Conservation (phyloP, 768 basidiomycete genomes). For the Lentinula lateritia region DNA sequence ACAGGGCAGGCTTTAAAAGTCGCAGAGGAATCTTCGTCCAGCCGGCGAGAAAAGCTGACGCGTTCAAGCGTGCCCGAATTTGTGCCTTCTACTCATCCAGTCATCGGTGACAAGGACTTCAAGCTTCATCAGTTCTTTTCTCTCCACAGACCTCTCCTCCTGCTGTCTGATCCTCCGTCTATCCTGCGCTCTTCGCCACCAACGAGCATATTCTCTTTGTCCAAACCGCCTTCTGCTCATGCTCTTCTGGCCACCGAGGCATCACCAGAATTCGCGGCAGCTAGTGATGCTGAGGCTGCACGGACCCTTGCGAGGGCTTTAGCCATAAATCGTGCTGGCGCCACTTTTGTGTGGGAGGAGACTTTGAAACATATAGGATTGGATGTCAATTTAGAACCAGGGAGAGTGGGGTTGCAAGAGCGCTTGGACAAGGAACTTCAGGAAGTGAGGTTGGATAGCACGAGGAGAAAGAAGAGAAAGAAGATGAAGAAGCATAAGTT, state of each 20-base stretch:
- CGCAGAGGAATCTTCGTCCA: constrained; percentile 11
- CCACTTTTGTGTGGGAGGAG: constrained; percentile 62
- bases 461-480: constrained; percentile 79
- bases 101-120: constrained; percentile 61
- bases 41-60: constrained; percentile 7
- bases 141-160: constrained; percentile 71
- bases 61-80: background rate
- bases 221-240: constrained; percentile 15
- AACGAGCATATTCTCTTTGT: constrained; percentile 7
- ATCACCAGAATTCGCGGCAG: constrained; percentile 45
- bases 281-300: constrained; percentile 76
- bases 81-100: constrained; percentile 36
- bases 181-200: constrained; percentile 42
- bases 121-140: constrained; percentile 85
- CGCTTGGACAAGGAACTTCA: constrained; percentile 57
- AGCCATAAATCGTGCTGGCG: constrained; percentile 60
- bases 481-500: constrained; percentile 99
- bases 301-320: constrained; percentile 73
- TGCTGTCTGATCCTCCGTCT: constrained; percentile 56
- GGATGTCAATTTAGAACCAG: constrained; percentile 42
- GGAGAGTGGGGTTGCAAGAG: constrained; percentile 45
- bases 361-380: constrained; percentile 63
- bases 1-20: constrained; percentile 9
- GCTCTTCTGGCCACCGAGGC: constrained; percentile 26
- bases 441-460: constrained; percentile 70